Percentiles rank a stretch among this genome's conserved stretches.
phyloP scores from a whole-genome alignment of 345 rosid genomes.

The Dovyalis caffra region DNA sequence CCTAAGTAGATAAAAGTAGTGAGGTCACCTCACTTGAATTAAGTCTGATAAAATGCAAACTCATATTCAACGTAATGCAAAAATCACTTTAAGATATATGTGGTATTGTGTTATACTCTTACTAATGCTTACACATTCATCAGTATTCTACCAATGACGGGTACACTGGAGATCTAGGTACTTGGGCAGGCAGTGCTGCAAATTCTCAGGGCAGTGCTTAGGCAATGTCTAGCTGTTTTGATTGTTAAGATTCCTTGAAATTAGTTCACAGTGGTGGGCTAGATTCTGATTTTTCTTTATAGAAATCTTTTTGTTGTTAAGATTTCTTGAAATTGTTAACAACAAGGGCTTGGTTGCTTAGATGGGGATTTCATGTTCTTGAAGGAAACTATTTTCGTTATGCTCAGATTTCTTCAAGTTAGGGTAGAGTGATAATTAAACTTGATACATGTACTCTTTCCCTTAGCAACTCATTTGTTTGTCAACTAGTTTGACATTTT shows the following conservation, averaged over 20 bases:
- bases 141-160: background rate
- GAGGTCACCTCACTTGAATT: background rate
- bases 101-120: background rate
- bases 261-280: background rate
- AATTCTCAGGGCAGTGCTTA: background rate
- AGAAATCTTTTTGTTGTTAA: background rate
- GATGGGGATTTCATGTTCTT: background rate
- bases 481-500: constrained; percentile 7
- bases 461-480: background rate
- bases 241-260: background rate
- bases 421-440: too few relatives aligned
- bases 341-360: background rate
- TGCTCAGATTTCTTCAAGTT: too few relatives aligned
- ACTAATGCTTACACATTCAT: background rate
- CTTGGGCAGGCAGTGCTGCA: background rate
- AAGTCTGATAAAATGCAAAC: background rate
- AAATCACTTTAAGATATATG: background rate
- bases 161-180: background rate
- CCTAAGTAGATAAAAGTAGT: background rate
- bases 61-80: background rate
- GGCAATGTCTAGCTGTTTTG: background rate
- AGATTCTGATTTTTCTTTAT: background rate
- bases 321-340: background rate
- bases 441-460: background rate
- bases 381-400: background rate